Evolutionary conservation across 345 rosid species (phyloP), one percentile per base, ranked within the genome.

Genomic region (Ceriops tagal): DNA sequence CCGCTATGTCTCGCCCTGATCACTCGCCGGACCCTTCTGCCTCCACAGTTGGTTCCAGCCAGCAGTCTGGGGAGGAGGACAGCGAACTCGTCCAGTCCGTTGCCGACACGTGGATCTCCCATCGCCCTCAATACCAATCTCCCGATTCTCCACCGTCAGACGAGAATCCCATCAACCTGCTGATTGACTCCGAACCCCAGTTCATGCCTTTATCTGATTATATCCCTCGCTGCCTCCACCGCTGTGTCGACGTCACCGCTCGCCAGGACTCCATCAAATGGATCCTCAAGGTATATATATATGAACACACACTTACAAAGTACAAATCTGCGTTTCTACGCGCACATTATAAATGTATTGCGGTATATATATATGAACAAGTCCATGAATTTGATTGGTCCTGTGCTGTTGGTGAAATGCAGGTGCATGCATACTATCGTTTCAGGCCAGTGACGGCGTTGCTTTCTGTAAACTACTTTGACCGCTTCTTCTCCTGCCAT

Each of bases 191-290:
- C 31, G 89, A 87, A 57, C 28, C 68, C 46, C 73, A 52, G 66
- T 77, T 74, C 61, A 69, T 75, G 81, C 85, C 85, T 8, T 58
- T 5, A 5, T 24, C 46, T 18, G 86, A 82, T 78, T 85, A 83
- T 67, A 76, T 76, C 69, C 75, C 32, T 7, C 85, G 79, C 57
- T 83, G 72, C 79, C 85, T 74, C 26, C 64, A 71, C 75, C 78
- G 84, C 34, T 69, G 79, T 72, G 22, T 80, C 63, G 73, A 79
- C 81, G 70, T 69, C 72, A 82, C 83, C 62, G 81, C 89, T 10
- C 86, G 88, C 26, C 89, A 83, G 65, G 92, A 87, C 71, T 87
- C 86, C 78, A 82, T 87, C 62, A 85, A 81, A 75, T 87, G 89
- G 92, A 87, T 87, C 80, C 82, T 82, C 66, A 82, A 82, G 83